Conservation (phyloP, 2,329 filamentous ascomycete genomes). For the Nigrospora osmanthi region DNA sequence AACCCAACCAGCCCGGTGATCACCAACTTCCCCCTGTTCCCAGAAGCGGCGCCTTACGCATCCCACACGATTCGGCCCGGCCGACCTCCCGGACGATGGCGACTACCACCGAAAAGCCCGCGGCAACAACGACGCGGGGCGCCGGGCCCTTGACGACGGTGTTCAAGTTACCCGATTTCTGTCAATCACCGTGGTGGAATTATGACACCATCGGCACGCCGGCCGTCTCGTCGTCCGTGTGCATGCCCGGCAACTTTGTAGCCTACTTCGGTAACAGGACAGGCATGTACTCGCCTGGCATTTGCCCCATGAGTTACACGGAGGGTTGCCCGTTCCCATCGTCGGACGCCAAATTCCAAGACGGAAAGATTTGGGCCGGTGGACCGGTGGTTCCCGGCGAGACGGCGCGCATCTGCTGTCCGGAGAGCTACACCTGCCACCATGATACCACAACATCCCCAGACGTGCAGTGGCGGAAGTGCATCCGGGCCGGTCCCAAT, state of each 20-base stretch:
- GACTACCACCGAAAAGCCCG: background rate
- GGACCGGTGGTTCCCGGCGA: background rate
- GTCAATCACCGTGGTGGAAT: background rate
- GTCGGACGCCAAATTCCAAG: background rate
- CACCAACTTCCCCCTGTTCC: background rate
- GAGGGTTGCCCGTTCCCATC: background rate
- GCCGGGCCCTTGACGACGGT: background rate
- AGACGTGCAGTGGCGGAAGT: background rate
- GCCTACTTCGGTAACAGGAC: background rate
- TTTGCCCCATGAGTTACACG: background rate
- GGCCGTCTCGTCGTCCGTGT: background rate
- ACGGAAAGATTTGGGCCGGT: background rate
- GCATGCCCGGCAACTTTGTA: background rate
- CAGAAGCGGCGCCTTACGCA: background rate
- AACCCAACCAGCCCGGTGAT: too few species aligned
- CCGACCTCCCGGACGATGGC: background rate
- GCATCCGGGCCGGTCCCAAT: background rate
- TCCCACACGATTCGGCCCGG: background rate
- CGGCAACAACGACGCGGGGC: background rate
- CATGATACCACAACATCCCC: background rate
- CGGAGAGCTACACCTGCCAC: background rate
- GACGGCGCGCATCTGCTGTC: constrained; percentile 1
- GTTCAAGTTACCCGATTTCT: background rate
- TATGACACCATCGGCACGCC: background rate
- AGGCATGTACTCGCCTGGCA: background rate